These are phyloP conservation scores for Infundibulicybe gibba DNA, from an alignment of 768 basidiomycete genomes.

Conservation along the genomic window DNA sequence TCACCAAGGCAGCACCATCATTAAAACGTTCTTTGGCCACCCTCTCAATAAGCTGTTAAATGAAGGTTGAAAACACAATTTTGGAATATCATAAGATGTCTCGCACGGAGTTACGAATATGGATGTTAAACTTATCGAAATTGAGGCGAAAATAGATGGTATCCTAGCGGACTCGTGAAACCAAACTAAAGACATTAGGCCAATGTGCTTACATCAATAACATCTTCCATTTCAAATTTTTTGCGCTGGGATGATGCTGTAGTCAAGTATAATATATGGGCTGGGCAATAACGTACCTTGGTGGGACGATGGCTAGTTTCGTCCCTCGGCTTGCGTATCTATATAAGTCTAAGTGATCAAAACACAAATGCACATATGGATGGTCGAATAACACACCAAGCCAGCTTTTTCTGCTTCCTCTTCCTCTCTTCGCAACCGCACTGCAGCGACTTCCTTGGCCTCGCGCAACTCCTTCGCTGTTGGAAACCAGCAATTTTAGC, in stretches of 20 bases:
- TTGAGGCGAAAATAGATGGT: slow-evolving; percentile 82
- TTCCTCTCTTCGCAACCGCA: slow-evolving; percentile 64
- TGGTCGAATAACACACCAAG: slow-evolving; percentile 46
- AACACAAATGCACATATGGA: slow-evolving; percentile 4
- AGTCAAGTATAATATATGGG: too few species aligned
- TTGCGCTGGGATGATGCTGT: slow-evolving; percentile 28
- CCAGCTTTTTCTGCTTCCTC: slow-evolving; percentile 72
- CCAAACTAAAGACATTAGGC: slow-evolving; percentile 6
- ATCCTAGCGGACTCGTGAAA: slow-evolving; percentile 38
- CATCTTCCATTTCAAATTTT: slow-evolving; percentile 49
- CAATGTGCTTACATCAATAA: slow-evolving; percentile 59
- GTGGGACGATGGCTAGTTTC: slow-evolving; percentile 40
- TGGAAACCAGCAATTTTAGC: slow-evolving; percentile 68
- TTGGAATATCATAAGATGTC: slow-evolving; percentile 3
- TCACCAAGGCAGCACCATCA: slow-evolving; percentile 61
- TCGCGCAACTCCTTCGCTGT: slow-evolving; percentile 76
- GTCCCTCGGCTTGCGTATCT: slow-evolving; percentile 67
- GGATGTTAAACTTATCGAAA: slow-evolving; percentile 81
- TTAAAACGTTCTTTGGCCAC: slow-evolving; percentile 84
- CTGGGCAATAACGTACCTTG: slow-evolving; percentile 38
- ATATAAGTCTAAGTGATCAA: slow-evolving; percentile 17
- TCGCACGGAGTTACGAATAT: slow-evolving; percentile 81
- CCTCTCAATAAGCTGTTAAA: slow-evolving; percentile 64
- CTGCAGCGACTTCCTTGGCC: slow-evolving; percentile 63
- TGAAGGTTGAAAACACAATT: slow-evolving; percentile 4